Conservation (phyloP, 352 stramenopile genomes). For the Phytophthora hibernalis region DNA sequence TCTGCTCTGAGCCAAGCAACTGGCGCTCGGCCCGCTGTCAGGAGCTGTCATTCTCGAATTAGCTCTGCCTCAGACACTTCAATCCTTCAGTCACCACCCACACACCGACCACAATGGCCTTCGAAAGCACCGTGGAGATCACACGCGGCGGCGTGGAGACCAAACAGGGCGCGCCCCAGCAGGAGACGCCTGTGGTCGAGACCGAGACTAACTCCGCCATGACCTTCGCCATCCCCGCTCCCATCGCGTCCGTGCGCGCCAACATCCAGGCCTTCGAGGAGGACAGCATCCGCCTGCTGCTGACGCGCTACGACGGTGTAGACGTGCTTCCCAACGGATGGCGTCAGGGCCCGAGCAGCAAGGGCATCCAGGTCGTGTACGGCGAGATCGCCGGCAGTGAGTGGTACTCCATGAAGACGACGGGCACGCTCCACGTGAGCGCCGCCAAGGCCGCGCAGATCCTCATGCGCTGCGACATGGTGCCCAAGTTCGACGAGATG, state of each 20-base stretch:
- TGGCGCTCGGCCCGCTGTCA: constrained; percentile 2
- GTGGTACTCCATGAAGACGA: constrained; percentile 83
- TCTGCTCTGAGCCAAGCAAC: constrained; percentile 12
- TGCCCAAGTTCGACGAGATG: constrained; percentile 84
- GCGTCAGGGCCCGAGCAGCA: constrained; percentile 65
- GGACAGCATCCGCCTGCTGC: constrained; percentile 59
- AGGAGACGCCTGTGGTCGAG: constrained; percentile 47
- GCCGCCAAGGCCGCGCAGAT: constrained; percentile 58
- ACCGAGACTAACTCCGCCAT: constrained; percentile 34
- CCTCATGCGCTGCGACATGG: constrained; percentile 62
- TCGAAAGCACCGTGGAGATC: constrained; percentile 61
- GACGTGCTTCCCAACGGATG: constrained; percentile 75
- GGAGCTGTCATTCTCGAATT: constrained; percentile 49
- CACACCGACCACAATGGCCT: constrained; percentile 43
- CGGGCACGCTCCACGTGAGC: constrained; percentile 61
- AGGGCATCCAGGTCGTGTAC: constrained; percentile 81
- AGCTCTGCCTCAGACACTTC: constrained; percentile 9
- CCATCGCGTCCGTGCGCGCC: constrained; percentile 54
- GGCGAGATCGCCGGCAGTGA: constrained; percentile 63
- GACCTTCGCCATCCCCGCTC: constrained; percentile 57
- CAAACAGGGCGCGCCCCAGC: constrained; percentile 41
- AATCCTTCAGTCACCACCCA: background rate
- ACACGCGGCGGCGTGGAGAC: constrained; percentile 47
- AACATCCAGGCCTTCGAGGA: constrained; percentile 63
- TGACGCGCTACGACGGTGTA: constrained; percentile 60